These are phyloP conservation scores for Fallopia convolvulus DNA, from an alignment of 148 eudicot species.

Conservation along the genomic window DNA sequence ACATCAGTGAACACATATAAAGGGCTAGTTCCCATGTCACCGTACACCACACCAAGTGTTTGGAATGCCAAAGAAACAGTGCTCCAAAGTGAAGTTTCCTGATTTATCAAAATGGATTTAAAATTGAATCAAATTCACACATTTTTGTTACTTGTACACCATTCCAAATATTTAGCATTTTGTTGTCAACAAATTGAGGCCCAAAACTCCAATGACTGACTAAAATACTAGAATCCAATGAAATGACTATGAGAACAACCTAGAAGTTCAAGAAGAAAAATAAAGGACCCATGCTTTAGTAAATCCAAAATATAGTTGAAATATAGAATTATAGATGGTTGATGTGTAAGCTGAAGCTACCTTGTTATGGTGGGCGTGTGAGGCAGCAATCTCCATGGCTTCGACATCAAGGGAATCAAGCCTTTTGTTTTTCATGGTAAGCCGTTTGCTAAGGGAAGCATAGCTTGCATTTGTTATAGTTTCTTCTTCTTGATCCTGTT, in stretches of 20 bases:
- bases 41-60: constrained; percentile 31
- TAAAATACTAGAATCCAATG: too few species aligned
- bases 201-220: too few species aligned
- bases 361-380: constrained; percentile 43
- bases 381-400: constrained; percentile 78
- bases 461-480: constrained; percentile 14
- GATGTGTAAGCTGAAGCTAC: constrained; percentile 16
- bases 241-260: too few species aligned
- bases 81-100: neutral
- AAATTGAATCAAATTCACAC: neutral
- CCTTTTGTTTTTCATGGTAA: constrained; percentile 65
- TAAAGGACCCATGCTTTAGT: neutral
- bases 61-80: neutral
- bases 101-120: neutral
- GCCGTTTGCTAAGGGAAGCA: constrained; percentile 63
- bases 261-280: too few species aligned
- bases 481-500: constrained; percentile 39
- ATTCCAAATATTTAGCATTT: too few species aligned
- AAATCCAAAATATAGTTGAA: too few species aligned
- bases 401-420: constrained; percentile 89
- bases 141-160: too few species aligned
- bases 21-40: constrained; percentile 40
- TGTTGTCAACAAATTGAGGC: neutral
- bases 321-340: too few species aligned
- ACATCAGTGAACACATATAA: constrained; percentile 28